phyloP scores from a whole-genome alignment of 139 green algal species.

The Microglena sp. region DNA sequence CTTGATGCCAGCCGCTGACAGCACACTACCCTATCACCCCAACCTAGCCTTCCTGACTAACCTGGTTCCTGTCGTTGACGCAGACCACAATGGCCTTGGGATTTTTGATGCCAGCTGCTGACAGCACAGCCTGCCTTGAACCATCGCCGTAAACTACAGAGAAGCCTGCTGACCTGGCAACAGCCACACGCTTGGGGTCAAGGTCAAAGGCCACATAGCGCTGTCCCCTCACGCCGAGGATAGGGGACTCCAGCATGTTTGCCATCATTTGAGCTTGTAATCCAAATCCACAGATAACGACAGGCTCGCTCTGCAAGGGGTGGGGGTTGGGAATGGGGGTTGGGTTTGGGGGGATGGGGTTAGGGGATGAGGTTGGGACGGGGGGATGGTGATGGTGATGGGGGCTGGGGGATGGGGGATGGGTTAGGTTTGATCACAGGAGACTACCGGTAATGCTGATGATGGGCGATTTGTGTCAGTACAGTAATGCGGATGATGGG shows the following conservation, averaged over 20 bases:
- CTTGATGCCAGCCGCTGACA: slow-evolving; percentile 67
- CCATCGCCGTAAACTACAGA: slow-evolving; percentile 55
- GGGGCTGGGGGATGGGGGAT: no score
- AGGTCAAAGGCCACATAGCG: slow-evolving; percentile 82
- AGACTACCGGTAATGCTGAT: no score
- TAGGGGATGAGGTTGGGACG: no score
- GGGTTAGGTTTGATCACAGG: no score
- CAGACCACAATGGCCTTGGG: slow-evolving; percentile 65
- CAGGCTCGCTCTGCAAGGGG: slow-evolving; percentile 27
- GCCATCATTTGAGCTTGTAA: slow-evolving; percentile 39
- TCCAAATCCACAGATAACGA: slow-evolving; percentile 15
- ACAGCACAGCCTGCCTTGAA: slow-evolving; percentile 55
- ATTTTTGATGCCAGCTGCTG: slow-evolving; percentile 59
- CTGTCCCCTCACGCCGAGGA: slow-evolving; percentile 18
- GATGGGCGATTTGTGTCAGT: no score
- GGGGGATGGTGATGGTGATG: no score
- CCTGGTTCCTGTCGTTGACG: slow-evolving; percentile 33
- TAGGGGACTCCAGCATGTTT: slow-evolving; percentile 72
- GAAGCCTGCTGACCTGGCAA: slow-evolving; percentile 18
- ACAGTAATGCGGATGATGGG: slow-evolving; percentile 31
- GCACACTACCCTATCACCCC: slow-evolving; percentile 22
- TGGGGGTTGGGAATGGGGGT: no score
- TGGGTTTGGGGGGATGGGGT: no score
- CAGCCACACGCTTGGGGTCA: slow-evolving; percentile 45
- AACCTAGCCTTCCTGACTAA: no score